Conservation (phyloP, 1,284 basidiomycete species). For the Tilletia setariae region DNA sequence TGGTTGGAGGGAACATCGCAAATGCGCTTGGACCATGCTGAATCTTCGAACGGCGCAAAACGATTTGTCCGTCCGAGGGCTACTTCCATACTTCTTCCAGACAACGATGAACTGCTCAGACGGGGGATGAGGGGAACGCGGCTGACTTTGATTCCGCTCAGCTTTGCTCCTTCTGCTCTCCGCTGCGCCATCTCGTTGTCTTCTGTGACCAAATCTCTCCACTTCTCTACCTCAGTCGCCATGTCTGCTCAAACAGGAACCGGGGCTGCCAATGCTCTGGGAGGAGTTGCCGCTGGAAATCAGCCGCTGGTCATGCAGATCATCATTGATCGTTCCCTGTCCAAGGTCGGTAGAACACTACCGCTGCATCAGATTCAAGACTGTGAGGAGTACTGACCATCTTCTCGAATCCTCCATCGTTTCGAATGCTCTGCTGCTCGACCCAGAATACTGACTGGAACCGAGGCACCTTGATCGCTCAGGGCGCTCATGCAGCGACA, state of each 20-base stretch:
- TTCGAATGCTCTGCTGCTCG: slow-evolving; percentile 16
- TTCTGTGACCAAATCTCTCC: no score
- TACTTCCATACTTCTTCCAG: no score
- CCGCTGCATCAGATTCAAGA: no score
- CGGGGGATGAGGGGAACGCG: no score
- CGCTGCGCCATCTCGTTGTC: no score
- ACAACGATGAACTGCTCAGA: no score
- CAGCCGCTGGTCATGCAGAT: slow-evolving; percentile 52
- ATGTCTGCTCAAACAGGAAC: background rate
- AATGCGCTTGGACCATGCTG: no score
- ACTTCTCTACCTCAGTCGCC: background rate
- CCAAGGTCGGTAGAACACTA: slow-evolving; percentile 22
- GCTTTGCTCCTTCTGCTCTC: no score
- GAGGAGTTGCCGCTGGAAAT: background rate
- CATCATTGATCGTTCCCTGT: slow-evolving; percentile 36
- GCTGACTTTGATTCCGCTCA: no score
- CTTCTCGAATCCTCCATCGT: background rate
- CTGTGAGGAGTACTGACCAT: no score
- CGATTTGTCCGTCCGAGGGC: no score
- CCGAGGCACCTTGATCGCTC: slow-evolving; percentile 63
- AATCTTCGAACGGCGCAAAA: no score
- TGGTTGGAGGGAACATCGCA: background rate
- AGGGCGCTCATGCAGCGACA: slow-evolving; percentile 61
- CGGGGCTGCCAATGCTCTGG: background rate
- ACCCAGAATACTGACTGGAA: slow-evolving; percentile 59